phyloP scores from a whole-genome alignment of 176 grass and related monocot genomes.

The Poa pratensis region DNA sequence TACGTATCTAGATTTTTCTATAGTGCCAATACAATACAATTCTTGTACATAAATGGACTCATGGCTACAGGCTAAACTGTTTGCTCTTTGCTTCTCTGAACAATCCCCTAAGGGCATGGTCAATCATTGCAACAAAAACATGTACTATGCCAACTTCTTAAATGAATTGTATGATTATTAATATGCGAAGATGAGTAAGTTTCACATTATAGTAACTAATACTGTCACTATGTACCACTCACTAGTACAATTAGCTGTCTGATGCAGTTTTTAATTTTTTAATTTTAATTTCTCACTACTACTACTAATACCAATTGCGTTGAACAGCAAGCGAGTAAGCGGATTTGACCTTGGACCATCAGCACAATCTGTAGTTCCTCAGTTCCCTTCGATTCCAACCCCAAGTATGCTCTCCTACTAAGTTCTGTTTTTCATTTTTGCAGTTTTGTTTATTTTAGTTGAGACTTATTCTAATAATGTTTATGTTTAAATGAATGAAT shows the following conservation, averaged over 20 bases:
- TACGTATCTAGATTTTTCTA: neutral
- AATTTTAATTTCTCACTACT: neutral
- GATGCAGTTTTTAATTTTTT: slow-evolving; percentile 37
- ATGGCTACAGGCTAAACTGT: neutral
- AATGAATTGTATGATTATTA: neutral
- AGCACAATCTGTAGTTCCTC: slow-evolving; percentile 58
- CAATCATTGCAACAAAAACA: slow-evolving; percentile 1
- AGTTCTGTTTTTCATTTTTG: slow-evolving; percentile 33
- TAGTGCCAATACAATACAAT: slow-evolving; percentile 11
- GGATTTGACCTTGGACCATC: slow-evolving; percentile 91
- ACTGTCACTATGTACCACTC: neutral
- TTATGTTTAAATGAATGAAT: slow-evolving; percentile 34
- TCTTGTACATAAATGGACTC: neutral
- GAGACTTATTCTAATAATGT: slow-evolving; percentile 31
- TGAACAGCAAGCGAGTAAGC: slow-evolving; percentile 87
- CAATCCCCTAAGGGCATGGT: neutral
- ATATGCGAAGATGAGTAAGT: neutral
- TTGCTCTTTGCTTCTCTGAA: slow-evolving; percentile 21
- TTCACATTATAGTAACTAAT: neutral
- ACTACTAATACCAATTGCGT: slow-evolving; percentile 23
- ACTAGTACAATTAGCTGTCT: slow-evolving; percentile 4
- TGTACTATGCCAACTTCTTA: neutral
- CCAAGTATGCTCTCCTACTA: slow-evolving; percentile 59
- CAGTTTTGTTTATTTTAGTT: slow-evolving; percentile 37
- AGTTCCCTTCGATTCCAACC: slow-evolving; percentile 49